Percentiles rank a stretch among this genome's conserved stretches.
Evolutionary conservation across 805 yeast genomes (phyloP).

Genomic region (Wickerhamiella alocasiicola): DNA sequence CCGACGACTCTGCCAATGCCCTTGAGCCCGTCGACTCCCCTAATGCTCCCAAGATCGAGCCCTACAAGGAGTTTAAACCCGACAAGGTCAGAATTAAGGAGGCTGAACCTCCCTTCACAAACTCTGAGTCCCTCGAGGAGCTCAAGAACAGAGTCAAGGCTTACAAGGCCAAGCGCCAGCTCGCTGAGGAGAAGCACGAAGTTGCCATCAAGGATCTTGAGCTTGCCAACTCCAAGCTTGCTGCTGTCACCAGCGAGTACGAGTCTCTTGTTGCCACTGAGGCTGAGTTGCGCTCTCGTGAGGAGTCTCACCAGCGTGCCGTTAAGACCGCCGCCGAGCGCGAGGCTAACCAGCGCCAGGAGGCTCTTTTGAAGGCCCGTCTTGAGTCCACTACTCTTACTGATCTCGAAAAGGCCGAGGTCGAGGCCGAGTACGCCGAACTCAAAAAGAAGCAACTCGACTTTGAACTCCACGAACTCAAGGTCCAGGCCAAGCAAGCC

Average conservation of each 20-base stretch:
- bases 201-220: constrained; percentile 14
- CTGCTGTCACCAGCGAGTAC: constrained; percentile 7
- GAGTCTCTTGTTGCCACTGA: constrained; percentile 5
- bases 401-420: constrained; percentile 10
- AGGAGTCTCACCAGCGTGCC: not conserved
- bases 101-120: constrained; percentile 1
- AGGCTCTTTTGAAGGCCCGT: constrained; percentile 8
- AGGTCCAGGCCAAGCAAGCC: constrained; percentile 9
- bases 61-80: not conserved
- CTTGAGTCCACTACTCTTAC: constrained; percentile 10
- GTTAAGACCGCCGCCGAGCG: constrained; percentile 8
- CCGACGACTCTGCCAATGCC: not conserved
- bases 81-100: constrained; percentile 7
- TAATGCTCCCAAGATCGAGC: not conserved
- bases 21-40: not conserved
- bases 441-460: constrained; percentile 11
- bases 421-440: constrained; percentile 10
- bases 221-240: constrained; percentile 4
- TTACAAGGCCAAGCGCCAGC: constrained; percentile 1
- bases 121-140: constrained; percentile 3
- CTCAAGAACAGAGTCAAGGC: constrained; percentile 11
- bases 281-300: constrained; percentile 1
- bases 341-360: constrained; percentile 10
- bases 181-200: constrained; percentile 12
- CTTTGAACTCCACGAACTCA: constrained; percentile 4